phyloP scores from a whole-genome alignment of 2,329 filamentous ascomycete genomes.

The Talaromyces sp. region DNA sequence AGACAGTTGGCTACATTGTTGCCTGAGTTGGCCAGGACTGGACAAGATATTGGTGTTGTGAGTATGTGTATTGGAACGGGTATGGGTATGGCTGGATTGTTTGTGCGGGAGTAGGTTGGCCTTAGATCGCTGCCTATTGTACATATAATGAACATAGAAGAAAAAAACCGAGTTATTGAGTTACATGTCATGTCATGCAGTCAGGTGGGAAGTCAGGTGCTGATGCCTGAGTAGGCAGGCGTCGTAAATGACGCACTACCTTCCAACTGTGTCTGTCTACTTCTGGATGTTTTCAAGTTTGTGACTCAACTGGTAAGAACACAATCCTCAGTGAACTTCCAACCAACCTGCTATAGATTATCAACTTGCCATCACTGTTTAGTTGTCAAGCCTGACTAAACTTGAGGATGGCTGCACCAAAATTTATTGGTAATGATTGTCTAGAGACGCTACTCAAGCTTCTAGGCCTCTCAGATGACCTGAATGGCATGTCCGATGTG shows the following conservation, averaged over 20 bases:
- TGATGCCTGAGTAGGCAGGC: background rate
- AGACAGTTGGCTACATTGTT: conserved; percentile 75
- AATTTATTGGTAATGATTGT: background rate
- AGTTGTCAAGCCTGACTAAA: background rate
- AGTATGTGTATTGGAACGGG: conserved; percentile 87
- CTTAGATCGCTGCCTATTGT: background rate
- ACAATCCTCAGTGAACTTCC: background rate
- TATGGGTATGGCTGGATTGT: conserved; percentile 71
- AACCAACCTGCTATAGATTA: background rate
- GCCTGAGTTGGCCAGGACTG: conserved; percentile 62
- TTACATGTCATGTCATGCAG: background rate
- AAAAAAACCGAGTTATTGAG: background rate
- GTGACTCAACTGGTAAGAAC: background rate
- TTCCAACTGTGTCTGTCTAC: background rate
- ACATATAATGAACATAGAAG: background rate
- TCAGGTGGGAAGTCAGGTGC: background rate
- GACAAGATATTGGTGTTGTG: conserved; percentile 74
- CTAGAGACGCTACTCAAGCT: background rate
- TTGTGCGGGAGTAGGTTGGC: conserved; percentile 57
- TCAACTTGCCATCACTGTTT: background rate
- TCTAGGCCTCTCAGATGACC: background rate
- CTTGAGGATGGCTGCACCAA: background rate
- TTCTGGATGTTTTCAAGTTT: background rate
- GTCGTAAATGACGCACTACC: background rate
- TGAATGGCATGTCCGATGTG: background rate